Base-by-base conservation (phyloP, 495 filamentous ascomycete genomes). In the Glonium stellatum region DNA sequence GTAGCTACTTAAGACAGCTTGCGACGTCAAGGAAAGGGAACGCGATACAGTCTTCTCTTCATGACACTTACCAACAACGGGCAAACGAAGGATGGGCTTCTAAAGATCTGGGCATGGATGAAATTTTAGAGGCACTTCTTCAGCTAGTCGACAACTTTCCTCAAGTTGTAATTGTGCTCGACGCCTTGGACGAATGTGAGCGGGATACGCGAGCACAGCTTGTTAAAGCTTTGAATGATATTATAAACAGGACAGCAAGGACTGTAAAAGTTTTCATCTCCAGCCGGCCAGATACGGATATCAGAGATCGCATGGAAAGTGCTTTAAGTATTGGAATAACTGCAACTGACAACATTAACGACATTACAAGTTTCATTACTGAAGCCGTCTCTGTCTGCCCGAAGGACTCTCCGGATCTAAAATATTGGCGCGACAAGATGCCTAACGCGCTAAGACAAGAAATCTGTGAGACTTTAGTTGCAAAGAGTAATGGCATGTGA, bases 231-330 rank as follows among this genome's bases (percentile, higher is more conserved):
- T 39, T 39, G 8, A 8, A 39, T 39, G 8, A 15, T 39, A 8
- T 39, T 39, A 39, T 39, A 8, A 15, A 8, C 36, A 39, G 15
- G 36, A 8, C 36, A 15, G 15, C 8, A 39, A 39, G 15, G 36
- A 8, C 34, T 9, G n/a, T n/a, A n/a, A 56, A 56, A 21, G 22
- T 56, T 18, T 56, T 56, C 31, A 56, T 56, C 19, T 56, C 54
- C 11, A 56, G 54, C 27, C 23, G 54, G n/a, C 54, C 27, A 18
- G 39, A 42, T 25, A 35, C 37, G n/a, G 54, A 56, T 25, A 56
- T 56, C 12, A 42, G 18, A 21, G 8, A 36, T n/a, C 35, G 22
- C 12, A 13, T 56, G 6, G n/a, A 18, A 13, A 19, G 22, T 13
- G 19, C 37, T 18, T 18, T 35, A 13, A 56, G 42, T 25, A 6